phyloP scores from a whole-genome alignment of 1,284 basidiomycete genomes.

The Neonothopanus nambi region DNA sequence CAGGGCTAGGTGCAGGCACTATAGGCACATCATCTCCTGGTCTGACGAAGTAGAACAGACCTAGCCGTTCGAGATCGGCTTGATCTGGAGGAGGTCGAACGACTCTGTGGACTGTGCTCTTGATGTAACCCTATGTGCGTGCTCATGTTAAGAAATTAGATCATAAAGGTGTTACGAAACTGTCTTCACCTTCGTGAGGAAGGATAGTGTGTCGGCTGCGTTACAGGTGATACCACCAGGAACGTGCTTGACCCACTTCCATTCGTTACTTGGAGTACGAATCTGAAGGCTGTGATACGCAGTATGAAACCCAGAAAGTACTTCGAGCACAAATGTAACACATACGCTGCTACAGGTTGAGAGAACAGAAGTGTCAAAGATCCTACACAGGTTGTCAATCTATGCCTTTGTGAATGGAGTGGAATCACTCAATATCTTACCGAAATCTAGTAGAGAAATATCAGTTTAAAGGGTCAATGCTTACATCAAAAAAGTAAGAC shows the following conservation, averaged over 20 bases:
- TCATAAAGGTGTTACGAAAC: not conserved
- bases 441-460: not conserved
- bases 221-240: constrained; percentile 28
- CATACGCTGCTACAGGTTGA: constrained; percentile 25
- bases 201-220: constrained; percentile 21
- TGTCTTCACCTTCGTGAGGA: constrained; percentile 21
- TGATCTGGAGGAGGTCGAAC: constrained; percentile 52
- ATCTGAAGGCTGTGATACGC: constrained; percentile 25
- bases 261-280: constrained; percentile 25
- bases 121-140: constrained; percentile 26
- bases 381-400: constrained; percentile 7
- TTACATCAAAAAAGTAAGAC: not conserved
- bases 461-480: not conserved
- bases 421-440: not conserved
- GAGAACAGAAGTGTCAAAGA: constrained; percentile 29
- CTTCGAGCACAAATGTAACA: not conserved
- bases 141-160: not conserved
- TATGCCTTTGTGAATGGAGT: not conserved
- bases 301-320: no score
- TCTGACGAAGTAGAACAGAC: constrained; percentile 26
- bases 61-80: constrained; percentile 23
- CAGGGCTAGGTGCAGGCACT: constrained; percentile 24
- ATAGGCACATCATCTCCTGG: constrained; percentile 25
- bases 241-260: constrained; percentile 30
- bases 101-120: constrained; percentile 52